Conservation (phyloP, 2,329 filamentous ascomycete genomes). For the Fusarium kyushuense region DNA sequence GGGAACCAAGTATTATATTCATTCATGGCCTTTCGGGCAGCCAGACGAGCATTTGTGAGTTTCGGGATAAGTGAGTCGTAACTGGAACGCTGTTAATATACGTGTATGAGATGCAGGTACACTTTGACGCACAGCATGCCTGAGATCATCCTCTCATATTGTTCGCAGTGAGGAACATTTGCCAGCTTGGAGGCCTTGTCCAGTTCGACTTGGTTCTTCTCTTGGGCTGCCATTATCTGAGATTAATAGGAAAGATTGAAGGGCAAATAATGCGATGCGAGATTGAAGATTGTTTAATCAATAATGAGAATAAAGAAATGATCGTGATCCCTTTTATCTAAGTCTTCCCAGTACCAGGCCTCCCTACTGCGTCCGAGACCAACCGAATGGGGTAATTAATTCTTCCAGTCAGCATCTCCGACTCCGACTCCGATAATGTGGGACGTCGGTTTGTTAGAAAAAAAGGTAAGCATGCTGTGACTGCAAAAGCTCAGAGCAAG, state of each 20-base stretch:
- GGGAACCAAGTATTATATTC: constrained; percentile 66
- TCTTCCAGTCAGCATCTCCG: not conserved
- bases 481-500: constrained; percentile 31
- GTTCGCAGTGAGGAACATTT: constrained; percentile 68
- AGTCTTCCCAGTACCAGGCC: not conserved
- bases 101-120: accelerated
- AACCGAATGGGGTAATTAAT: constrained; percentile 16
- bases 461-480: constrained; percentile 41
- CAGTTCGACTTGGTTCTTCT: constrained; percentile 28
- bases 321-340: constrained; percentile 2
- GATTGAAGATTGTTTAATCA: accelerated
- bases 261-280: accelerated
- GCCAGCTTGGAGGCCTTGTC: constrained; percentile 50
- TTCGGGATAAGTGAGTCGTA: constrained; percentile 61
- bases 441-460: constrained; percentile 20
- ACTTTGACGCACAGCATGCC: constrained; percentile 64
- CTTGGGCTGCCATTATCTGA: constrained; percentile 17
- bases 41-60: constrained; percentile 60
- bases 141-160: constrained; percentile 74
- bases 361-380: not conserved
- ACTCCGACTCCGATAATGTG: constrained; percentile 12
- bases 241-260: accelerated
- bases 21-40: constrained; percentile 62
- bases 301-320: accelerated
- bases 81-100: constrained; percentile 39